phyloP scores from a whole-genome alignment of 495 filamentous ascomycete genomes.

The Penicillium fimorum region DNA sequence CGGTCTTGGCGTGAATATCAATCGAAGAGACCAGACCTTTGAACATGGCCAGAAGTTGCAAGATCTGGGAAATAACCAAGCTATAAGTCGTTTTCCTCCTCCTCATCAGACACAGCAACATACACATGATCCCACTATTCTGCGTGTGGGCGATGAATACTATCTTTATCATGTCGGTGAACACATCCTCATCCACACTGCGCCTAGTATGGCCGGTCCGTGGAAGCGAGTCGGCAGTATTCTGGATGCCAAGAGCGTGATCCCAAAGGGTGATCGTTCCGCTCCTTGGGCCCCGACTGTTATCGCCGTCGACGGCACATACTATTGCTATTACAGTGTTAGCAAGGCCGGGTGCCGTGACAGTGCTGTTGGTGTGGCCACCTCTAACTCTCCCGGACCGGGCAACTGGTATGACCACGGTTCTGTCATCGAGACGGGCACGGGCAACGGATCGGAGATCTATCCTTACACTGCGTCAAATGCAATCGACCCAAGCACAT shows the following conservation, averaged over 20 bases:
- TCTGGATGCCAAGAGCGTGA: slow-evolving; percentile 38
- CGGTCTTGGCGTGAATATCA: slow-evolving; percentile 16
- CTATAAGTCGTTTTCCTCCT: slow-evolving; percentile 22
- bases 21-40: slow-evolving; percentile 6
- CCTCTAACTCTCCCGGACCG: slow-evolving; percentile 56
- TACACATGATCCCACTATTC: slow-evolving; percentile 44
- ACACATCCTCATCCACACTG: slow-evolving; percentile 36
- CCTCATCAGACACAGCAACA: slow-evolving; percentile 34
- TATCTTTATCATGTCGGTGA: slow-evolving; percentile 41
- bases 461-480: slow-evolving; percentile 58
- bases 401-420: slow-evolving; percentile 58
- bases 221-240: slow-evolving; percentile 41
- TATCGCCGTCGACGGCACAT: slow-evolving; percentile 50
- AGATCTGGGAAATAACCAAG: slow-evolving; percentile 9
- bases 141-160: slow-evolving; percentile 32
- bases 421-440: slow-evolving; percentile 42
- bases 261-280: slow-evolving; percentile 40
- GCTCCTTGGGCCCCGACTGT: slow-evolving; percentile 63
- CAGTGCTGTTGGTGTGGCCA: slow-evolving; percentile 71
- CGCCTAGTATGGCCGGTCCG: slow-evolving; percentile 39
- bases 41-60: slow-evolving; percentile 9
- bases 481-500: slow-evolving; percentile 68
- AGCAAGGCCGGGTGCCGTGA: slow-evolving; percentile 63
- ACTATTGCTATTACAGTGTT: slow-evolving; percentile 75
- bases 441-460: slow-evolving; percentile 43